Evolutionary conservation across 257 asterid genomes (phyloP).

Genomic region (Nicotiana sylvestris): DNA sequence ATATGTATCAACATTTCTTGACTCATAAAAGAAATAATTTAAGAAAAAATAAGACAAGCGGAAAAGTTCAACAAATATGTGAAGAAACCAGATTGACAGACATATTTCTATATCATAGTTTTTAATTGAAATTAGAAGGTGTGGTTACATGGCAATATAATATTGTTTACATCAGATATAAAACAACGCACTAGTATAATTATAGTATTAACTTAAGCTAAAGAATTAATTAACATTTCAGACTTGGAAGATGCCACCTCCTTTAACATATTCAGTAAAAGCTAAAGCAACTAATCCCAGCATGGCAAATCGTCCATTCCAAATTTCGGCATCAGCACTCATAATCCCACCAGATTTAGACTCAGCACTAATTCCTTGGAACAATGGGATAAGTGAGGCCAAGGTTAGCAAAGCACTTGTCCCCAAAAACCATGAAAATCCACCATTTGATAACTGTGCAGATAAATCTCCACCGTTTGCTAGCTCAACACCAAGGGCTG

Average conservation of each 20-base stretch:
- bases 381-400: conserved; percentile 67
- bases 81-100: background rate
- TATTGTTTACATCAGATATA: background rate
- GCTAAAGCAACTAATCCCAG: conserved; percentile 77
- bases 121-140: too few relatives aligned
- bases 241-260: conserved; percentile 46
- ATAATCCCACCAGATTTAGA: conserved; percentile 39
- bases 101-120: too few relatives aligned
- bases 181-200: too few relatives aligned
- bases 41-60: background rate
- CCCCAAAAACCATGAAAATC: conserved; percentile 47
- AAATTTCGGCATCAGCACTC: conserved; percentile 64
- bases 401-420: conserved; percentile 42
- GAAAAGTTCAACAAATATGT: background rate
- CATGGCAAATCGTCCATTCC: conserved; percentile 93
- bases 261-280: conserved; percentile 67
- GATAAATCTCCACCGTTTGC: conserved; percentile 56
- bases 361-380: conserved; percentile 53
- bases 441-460: conserved; percentile 55
- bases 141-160: too few relatives aligned
- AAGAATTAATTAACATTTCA: background rate
- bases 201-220: too few relatives aligned
- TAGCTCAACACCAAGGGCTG: conserved; percentile 69
- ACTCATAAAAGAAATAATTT: background rate
- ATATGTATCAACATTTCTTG: background rate